A percentile compares a stretch with the other conserved stretches of the same genome.
Conservation (phyloP, 345 rosid genomes). For the Carallia brachiata region DNA sequence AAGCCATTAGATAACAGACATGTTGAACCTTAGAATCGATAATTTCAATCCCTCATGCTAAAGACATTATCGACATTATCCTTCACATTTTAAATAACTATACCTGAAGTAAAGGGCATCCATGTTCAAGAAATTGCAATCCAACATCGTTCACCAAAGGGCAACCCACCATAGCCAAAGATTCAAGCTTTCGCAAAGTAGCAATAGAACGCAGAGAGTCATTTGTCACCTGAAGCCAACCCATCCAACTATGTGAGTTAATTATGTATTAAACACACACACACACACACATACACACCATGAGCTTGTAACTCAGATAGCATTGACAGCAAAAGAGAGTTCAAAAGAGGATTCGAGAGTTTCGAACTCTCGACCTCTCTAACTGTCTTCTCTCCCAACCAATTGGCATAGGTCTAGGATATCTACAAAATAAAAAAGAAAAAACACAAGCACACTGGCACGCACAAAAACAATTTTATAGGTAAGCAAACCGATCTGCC, state of each 20-base stretch:
- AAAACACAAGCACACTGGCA: too few species aligned
- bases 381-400: too few species aligned
- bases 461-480: background rate
- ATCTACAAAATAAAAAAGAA: background rate
- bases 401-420: too few species aligned
- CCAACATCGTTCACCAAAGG: slow-evolving; percentile 66
- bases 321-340: too few species aligned
- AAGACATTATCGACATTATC: background rate
- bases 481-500: background rate
- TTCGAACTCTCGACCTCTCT: too few species aligned
- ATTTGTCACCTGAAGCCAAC: slow-evolving; percentile 59
- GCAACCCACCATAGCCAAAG: slow-evolving; percentile 57
- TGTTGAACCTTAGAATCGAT: slow-evolving; percentile 1
- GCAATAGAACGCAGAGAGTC: slow-evolving; percentile 68
- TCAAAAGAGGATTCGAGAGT: too few species aligned
- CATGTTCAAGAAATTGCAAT: slow-evolving; percentile 49
- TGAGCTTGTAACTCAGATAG: too few species aligned
- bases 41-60: background rate
- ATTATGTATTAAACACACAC: background rate
- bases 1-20: background rate
- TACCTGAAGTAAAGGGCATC: slow-evolving; percentile 74
- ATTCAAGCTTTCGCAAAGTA: slow-evolving; percentile 57
- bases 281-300: background rate
- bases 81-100: background rate
- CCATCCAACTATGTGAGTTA: slow-evolving; percentile 10